Evolutionary conservation across 2,329 filamentous ascomycete species (phyloP).

Genomic region (Fusarium pseudoanthophilum): DNA sequence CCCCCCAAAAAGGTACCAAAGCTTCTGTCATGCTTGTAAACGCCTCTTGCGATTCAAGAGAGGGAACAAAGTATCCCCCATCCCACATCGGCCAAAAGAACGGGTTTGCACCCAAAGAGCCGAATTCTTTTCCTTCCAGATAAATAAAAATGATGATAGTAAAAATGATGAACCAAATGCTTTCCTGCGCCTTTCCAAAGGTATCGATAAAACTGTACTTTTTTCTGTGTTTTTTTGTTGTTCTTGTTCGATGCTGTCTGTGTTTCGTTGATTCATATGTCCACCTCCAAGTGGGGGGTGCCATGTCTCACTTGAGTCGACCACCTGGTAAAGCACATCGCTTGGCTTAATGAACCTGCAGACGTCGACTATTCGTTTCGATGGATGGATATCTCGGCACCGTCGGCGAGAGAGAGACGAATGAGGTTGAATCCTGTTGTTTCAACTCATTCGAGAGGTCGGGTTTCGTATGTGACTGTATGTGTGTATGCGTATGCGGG

Average conservation of each 20-base stretch:
- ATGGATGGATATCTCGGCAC: constrained; percentile 2
- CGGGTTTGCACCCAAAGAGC: constrained; percentile 43
- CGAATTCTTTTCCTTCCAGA: constrained; percentile 39
- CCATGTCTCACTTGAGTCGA: constrained; percentile 31
- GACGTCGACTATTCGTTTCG: constrained; percentile 12
- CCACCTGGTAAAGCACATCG: constrained; percentile 16
- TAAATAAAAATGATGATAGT: not conserved
- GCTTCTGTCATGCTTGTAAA: constrained; percentile 2
- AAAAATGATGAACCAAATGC: constrained; percentile 2
- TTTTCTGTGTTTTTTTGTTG: constrained; percentile 26
- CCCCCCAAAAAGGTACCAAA: constrained; percentile 26
- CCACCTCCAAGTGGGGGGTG: constrained; percentile 27
- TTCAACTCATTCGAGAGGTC: constrained; percentile 25
- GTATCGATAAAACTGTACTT: constrained; percentile 26
- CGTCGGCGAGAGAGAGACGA: constrained; percentile 14
- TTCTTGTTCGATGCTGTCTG: constrained; percentile 9
- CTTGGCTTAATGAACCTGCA: constrained; percentile 20
- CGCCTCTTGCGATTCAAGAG: constrained; percentile 9
- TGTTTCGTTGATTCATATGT: constrained; percentile 31
- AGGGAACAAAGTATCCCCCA: not conserved
- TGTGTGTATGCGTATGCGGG: constrained; percentile 4
- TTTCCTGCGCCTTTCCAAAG: constrained; percentile 32
- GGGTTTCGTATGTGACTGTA: constrained; percentile 18
- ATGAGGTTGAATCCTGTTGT: constrained; percentile 4
- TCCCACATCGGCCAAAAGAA: constrained; percentile 22